Evolutionary conservation across 768 basidiomycete genomes (phyloP).

Genomic region (Serendipita sp.): DNA sequence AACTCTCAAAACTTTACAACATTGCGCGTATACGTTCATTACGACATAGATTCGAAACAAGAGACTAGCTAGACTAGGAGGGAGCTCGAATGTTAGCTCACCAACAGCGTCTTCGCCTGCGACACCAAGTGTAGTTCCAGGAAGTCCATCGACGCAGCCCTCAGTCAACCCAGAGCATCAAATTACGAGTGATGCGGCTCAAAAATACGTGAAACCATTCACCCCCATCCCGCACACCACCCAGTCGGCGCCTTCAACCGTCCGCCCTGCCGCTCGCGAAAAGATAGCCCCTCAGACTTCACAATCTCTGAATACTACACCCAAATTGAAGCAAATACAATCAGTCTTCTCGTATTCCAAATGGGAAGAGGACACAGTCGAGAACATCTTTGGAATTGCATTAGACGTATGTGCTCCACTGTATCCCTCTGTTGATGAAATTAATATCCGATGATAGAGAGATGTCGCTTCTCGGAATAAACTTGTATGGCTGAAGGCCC

Average conservation of each 20-base stretch:
- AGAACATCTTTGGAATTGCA: conserved; percentile 57
- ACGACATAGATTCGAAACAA: conserved; percentile 70
- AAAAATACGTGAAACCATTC: conserved; percentile 7
- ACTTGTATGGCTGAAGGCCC: conserved; percentile 66
- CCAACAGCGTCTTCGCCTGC: conserved; percentile 22
- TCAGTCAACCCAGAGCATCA: conserved; percentile 20
- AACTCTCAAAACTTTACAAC: too few species aligned
- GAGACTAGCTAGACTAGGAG: conserved; percentile 72
- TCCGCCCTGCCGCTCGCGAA: conserved; percentile 1
- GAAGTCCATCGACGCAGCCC: conserved; percentile 24
- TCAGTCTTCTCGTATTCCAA: conserved; percentile 31
- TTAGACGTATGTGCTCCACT: conserved; percentile 40
- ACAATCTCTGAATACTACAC: conserved; percentile 12
- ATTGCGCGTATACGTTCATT: not conserved
- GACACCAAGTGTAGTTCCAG: conserved; percentile 14
- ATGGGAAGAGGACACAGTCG: conserved; percentile 65
- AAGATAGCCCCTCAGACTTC: conserved; percentile 5
- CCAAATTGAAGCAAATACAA: conserved; percentile 18
- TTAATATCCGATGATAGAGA: conserved; percentile 23
- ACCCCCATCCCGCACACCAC: not conserved
- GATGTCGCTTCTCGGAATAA: conserved; percentile 41
- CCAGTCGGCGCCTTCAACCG: not conserved
- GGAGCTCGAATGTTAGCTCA: conserved; percentile 22
- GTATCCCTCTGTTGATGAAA: not conserved
- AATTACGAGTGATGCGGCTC: not conserved